These are phyloP conservation scores for Ascochyta fabae DNA, from an alignment of 2,329 filamentous ascomycete genomes.

Conservation along the genomic window DNA sequence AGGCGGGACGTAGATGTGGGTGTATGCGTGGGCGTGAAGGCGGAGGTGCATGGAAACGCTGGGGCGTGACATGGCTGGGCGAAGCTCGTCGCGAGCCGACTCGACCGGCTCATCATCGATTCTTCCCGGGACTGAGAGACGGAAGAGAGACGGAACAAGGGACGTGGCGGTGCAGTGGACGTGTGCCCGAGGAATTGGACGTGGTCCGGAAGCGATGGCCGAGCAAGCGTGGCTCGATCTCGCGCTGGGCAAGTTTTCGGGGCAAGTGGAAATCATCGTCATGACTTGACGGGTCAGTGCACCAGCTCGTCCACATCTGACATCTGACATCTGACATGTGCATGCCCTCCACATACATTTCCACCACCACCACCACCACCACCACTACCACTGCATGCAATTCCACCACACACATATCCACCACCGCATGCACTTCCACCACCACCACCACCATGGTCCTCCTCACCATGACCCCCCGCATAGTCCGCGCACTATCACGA, in stretches of 20 bases:
- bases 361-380: neutral
- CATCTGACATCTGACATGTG: constrained; percentile 58
- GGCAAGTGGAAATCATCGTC: constrained; percentile 10
- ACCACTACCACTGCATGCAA: too few relatives aligned
- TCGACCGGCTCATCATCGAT: constrained; percentile 44
- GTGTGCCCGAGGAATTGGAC: constrained; percentile 13
- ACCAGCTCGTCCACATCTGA: constrained; percentile 6
- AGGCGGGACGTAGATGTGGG: constrained; percentile 20
- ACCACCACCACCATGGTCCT: constrained; percentile 66
- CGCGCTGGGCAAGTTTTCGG: constrained; percentile 28
- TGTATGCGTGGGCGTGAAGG: neutral
- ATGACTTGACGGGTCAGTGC: constrained; percentile 25
- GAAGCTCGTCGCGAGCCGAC: constrained; percentile 46
- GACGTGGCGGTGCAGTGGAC: constrained; percentile 34
- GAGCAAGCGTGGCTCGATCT: constrained; percentile 18
- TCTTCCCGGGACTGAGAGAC: constrained; percentile 1
- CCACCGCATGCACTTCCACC: neutral
- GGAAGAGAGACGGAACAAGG: neutral
- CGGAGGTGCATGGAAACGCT: neutral
- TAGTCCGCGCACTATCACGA: constrained; percentile 66
- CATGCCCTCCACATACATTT: neutral
- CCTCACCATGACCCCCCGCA: constrained; percentile 74
- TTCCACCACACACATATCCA: neutral
- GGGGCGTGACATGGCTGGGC: constrained; percentile 22
- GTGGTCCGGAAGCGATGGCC: constrained; percentile 10